Base-by-base conservation (phyloP, 495 filamentous ascomycete genomes). In the Tuber borchii region DNA sequence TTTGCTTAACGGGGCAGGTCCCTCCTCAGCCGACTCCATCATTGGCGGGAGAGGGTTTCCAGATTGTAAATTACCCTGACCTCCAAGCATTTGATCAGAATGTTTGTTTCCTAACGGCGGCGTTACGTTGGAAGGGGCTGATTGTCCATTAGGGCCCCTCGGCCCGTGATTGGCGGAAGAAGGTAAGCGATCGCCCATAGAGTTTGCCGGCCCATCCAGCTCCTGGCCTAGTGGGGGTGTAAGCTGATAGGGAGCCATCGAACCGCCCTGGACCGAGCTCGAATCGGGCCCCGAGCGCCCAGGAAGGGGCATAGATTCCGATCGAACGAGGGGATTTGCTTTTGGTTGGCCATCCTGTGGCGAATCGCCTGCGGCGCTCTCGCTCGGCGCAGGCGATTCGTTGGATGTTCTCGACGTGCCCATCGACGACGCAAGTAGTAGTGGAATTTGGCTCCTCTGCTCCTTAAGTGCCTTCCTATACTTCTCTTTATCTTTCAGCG, bases 381-480 rank as follows among this genome's bases (percentile, higher is more conserved):
- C 77, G 42, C 81, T 81, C 19, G 81, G 73, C 12, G 74, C 77
- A 26, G 80, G 78, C 48, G 65, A 80, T 73, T 79, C 81, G 43
- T 74, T 78, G 68, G 72, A 46, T 69, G 61, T 68, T 71, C 80
- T 71, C 14, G 77, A 70, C 22, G 83, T 80, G 17, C 71, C 73
- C 73, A 75, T 70, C 16, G 82, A 81, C 22, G 79, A 80, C 77
- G 74, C 83, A 69, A 89, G 87, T 17, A 90, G 72, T 20, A 87
- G 87, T 44, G 89, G 86, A 43, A 84, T 76, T 69, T 86, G 81
- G 42, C 83, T 86, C 76, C 91, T 83, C 73, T 90, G 85, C 70
- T 97, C 93, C 83, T 96, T 97, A 20, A 96, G 79, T 84, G 94
- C 96, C 85, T 93, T 94, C 76, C 91, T 89, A 83, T 97, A 99